These are phyloP conservation scores for Hibiscus syriacus DNA, from an alignment of 345 rosid genomes.

Conservation along the genomic window DNA sequence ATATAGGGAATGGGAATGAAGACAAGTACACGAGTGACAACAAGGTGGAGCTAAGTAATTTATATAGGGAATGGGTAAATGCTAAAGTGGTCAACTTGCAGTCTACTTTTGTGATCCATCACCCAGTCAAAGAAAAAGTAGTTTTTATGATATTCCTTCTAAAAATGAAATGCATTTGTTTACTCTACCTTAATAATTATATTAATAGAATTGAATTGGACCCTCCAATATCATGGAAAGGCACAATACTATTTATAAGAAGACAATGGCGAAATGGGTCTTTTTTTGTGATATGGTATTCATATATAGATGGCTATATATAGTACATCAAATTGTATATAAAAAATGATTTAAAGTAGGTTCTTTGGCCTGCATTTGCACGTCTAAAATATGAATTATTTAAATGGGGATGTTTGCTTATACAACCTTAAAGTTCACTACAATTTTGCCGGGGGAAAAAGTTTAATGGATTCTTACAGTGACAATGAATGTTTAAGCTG, in stretches of 20 bases:
- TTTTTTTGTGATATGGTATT: constrained; percentile 3
- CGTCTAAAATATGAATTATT: too few species aligned
- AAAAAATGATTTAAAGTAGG: background rate
- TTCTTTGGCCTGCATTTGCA: constrained; percentile 14
- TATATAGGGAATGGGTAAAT: background rate
- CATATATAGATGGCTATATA: background rate
- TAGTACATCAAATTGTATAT: constrained; percentile 14
- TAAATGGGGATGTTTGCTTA: background rate
- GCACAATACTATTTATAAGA: background rate
- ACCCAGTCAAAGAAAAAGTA: background rate
- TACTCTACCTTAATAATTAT: constrained; percentile 10
- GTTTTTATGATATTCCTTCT: constrained; percentile 12
- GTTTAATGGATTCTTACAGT: constrained; percentile 4
- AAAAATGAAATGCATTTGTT: background rate
- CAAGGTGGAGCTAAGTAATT: background rate
- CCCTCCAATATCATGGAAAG: constrained; percentile 22
- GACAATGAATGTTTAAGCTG: constrained; percentile 1
- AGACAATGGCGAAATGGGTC: constrained; percentile 1
- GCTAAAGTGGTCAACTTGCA: constrained; percentile 8
- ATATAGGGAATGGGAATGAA: constrained; percentile 1
- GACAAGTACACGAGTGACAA: constrained; percentile 1
- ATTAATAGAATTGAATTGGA: constrained; percentile 5
- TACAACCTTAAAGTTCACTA: constrained; percentile 1
- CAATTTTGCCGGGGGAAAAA: background rate
- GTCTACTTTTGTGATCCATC: background rate